phyloP scores from a whole-genome alignment of 805 yeast species.

The Saccharomycopsis babjevae region DNA sequence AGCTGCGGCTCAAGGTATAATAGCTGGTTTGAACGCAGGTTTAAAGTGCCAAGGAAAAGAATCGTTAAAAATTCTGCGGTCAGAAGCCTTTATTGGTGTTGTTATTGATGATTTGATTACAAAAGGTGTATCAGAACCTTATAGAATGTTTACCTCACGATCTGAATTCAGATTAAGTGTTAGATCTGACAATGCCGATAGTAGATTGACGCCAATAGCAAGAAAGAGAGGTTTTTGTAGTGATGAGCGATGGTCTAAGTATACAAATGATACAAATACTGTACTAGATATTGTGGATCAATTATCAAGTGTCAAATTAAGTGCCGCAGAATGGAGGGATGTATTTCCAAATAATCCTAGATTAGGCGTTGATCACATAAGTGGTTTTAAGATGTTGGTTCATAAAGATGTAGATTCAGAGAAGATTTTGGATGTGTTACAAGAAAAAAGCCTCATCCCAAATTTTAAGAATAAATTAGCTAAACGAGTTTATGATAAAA shows the following conservation, averaged over 20 bases:
- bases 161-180: constrained; percentile 87
- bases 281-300: constrained; percentile 37
- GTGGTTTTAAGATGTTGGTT: constrained; percentile 54
- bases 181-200: constrained; percentile 90
- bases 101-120: constrained; percentile 88
- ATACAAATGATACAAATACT: constrained; percentile 31
- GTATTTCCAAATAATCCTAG: constrained; percentile 15
- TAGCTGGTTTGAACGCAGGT: constrained; percentile 96
- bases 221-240: constrained; percentile 55
- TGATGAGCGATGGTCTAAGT: constrained; percentile 44
- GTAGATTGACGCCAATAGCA: constrained; percentile 67
- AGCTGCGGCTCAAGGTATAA: constrained; percentile 92
- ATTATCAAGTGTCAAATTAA: constrained; percentile 35
- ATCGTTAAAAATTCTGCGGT: constrained; percentile 50
- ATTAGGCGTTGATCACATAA: constrained; percentile 32
- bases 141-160: constrained; percentile 94
- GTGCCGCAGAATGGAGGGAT: constrained; percentile 57
- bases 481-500: constrained; percentile 42
- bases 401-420: constrained; percentile 3
- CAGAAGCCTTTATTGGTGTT: constrained; percentile 88
- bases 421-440: constrained; percentile 22
- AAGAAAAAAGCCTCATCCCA: constrained; percentile 23
- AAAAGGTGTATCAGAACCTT: constrained; percentile 94
- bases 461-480: constrained; percentile 26
- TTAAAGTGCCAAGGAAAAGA: constrained; percentile 32